Conservation (phyloP, 2,329 filamentous ascomycete genomes). For the Botrytis byssoidea region DNA sequence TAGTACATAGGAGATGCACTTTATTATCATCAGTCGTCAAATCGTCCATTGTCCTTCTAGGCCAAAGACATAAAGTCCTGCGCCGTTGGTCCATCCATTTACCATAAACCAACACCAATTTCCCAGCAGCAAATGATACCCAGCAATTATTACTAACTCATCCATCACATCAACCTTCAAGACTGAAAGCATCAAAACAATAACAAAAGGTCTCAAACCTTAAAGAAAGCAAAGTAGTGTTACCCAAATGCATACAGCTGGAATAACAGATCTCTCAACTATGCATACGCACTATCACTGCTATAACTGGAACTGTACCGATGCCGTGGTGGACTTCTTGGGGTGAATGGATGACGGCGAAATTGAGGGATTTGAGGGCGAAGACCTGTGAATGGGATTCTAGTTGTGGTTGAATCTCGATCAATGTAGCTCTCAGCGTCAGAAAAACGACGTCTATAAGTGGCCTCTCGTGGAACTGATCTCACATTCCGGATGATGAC, state of each 20-base stretch:
- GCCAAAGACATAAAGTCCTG: not conserved
- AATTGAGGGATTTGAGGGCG: constrained; percentile 15
- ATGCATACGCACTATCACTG: not conserved
- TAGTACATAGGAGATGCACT: not conserved
- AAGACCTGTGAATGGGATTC: constrained; percentile 17
- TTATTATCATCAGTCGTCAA: not conserved
- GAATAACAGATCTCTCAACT: not conserved
- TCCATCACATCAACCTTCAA: not conserved
- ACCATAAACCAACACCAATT: not conserved
- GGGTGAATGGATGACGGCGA: constrained; percentile 8
- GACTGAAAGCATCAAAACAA: not conserved
- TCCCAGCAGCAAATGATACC: not conserved
- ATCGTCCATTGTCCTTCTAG: not conserved
- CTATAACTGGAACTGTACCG: constrained; percentile 19
- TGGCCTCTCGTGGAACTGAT: constrained; percentile 9
- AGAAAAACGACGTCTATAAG: constrained; percentile 11
- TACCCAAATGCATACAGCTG: not conserved
- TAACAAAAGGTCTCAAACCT: not conserved
- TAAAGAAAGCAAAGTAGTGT: not conserved
- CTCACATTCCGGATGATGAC: not conserved
- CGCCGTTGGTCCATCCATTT: not conserved
- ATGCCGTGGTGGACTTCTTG: constrained; percentile 12
- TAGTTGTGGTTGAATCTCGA: not conserved
- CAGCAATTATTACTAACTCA: not conserved
- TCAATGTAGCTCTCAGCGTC: constrained; percentile 11